Base-by-base conservation (phyloP, 805 yeast species). In the Brettanomyces naardenensis region DNA sequence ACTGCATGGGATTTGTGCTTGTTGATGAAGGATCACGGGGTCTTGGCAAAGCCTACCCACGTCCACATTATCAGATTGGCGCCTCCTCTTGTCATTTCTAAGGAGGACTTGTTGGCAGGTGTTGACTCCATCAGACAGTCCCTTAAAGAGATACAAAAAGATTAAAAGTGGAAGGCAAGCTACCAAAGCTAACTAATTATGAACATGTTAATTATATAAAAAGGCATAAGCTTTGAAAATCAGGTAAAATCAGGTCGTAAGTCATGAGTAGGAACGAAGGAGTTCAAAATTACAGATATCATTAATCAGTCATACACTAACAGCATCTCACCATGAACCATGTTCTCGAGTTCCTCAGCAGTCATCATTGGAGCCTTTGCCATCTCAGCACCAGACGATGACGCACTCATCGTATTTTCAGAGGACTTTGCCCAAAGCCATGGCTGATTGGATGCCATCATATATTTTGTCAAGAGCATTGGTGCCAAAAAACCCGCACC, bases 1-100 rank as follows among this genome's bases (percentile, higher is more conserved):
- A 71, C 92, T 21, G 97, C 97, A 3, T 90, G 97, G 97, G 97
- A 90, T 58, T 69, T 90, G 48, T 90, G 97, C 66, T 59, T 90
- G 51, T 64, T 85, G 51, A 81, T 90, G 92, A 87, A 84, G 63
- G 78, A 84, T 38, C 68, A 76, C 44, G 97, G 97, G 42, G 82
- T 90, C 13, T 69, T 89, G 54, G 97, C 97, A 45, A 90, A 89
- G 66, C 97, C 97, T 47, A 89, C 97, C 2, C 97, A 90, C 59
- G 95, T 88, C 52, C 82, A 88, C 61, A 89, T 90, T 53, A 89
- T 90, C 57, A 81, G 97, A 69, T 70, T 90, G 59, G 96, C 97
- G 9, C 97, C 97, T 41, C 97, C 97, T 19, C 69, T 90, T 59
- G 94, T 88, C 29, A 90, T 90, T 47, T 74, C 89, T 23, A 80